Percentiles rank a stretch among this genome's conserved stretches.
These are phyloP conservation scores for Ascoidea tarda DNA, from an alignment of 805 yeast genomes.

Conservation along the genomic window DNA sequence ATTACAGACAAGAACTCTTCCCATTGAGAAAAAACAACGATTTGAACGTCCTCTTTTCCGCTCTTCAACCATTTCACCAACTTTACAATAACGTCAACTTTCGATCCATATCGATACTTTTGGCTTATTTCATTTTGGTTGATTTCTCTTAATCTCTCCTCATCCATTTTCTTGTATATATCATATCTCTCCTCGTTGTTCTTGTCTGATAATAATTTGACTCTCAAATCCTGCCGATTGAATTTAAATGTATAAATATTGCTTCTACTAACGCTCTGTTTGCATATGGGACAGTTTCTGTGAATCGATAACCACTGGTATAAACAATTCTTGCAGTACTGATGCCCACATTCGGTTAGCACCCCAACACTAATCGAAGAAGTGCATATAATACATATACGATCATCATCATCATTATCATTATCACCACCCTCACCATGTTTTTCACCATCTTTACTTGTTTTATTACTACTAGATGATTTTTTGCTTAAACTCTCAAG, in stretches of 20 bases:
- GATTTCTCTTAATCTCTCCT: constrained; percentile 28
- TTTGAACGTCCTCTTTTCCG: constrained; percentile 48
- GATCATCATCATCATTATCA: constrained; percentile 22
- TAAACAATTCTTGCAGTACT: constrained; percentile 74
- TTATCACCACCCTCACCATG: constrained; percentile 14
- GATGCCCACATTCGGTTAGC: constrained; percentile 84
- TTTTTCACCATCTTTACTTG: neutral
- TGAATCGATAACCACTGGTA: constrained; percentile 52
- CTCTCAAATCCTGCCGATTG: constrained; percentile 35
- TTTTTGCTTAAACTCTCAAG: constrained; percentile 25
- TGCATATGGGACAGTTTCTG: constrained; percentile 72
- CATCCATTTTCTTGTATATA: constrained; percentile 23
- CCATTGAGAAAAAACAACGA: constrained; percentile 87
- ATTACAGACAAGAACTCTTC: constrained; percentile 54
- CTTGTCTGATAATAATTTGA: constrained; percentile 24
- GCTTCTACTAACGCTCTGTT: constrained; percentile 27
- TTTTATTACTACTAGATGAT: constrained; percentile 10
- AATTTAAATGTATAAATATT: constrained; percentile 63
- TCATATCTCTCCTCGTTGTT: neutral
- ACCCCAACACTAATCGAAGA: constrained; percentile 60
- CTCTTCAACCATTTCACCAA: constrained; percentile 52
- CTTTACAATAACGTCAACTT: constrained; percentile 69
- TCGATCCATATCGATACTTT: constrained; percentile 58
- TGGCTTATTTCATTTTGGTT: constrained; percentile 21
- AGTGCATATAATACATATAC: constrained; percentile 69